Evolutionary conservation across 306 rosid species (phyloP).

Genomic region (Dalbergia cultrata): DNA sequence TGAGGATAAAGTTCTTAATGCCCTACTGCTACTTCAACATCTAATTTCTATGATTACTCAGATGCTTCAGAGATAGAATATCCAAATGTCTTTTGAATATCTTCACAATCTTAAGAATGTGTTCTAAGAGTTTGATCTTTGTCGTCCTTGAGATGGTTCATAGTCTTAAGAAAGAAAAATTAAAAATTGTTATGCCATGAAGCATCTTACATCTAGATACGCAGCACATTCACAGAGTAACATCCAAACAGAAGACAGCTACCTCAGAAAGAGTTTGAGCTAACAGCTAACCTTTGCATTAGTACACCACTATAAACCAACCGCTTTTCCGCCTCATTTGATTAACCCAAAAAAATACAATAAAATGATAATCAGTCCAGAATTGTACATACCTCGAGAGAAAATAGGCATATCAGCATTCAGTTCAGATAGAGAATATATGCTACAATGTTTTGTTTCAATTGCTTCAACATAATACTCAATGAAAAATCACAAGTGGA

Average conservation of each 20-base stretch:
- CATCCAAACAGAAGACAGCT: neutral
- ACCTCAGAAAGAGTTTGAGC: neutral
- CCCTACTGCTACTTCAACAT: too few species aligned
- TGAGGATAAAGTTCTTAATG: too few species aligned
- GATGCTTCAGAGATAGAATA: too few species aligned
- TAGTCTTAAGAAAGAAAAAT: neutral
- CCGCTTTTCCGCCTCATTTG: neutral
- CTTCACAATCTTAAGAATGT: too few species aligned
- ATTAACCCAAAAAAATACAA: neutral
- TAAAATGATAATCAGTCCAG: neutral
- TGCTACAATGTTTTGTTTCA: neutral
- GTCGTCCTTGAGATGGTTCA: too few species aligned
- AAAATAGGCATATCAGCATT: neutral
- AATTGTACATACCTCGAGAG: constrained; percentile 5
- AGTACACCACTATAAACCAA: neutral
- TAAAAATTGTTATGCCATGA: neutral
- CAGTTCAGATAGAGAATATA: constrained; percentile 6
- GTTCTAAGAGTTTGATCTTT: too few species aligned
- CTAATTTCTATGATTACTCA: too few species aligned
- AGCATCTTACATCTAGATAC: neutral
- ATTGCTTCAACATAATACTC: neutral
- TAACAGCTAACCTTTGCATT: neutral
- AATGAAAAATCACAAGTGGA: too few species aligned
- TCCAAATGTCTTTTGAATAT: too few species aligned
- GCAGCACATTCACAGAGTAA: neutral